A percentile compares a stretch with the other conserved stretches of the same genome.
Evolutionary conservation across 768 basidiomycete species (phyloP).

Genomic region (Russula lepida): DNA sequence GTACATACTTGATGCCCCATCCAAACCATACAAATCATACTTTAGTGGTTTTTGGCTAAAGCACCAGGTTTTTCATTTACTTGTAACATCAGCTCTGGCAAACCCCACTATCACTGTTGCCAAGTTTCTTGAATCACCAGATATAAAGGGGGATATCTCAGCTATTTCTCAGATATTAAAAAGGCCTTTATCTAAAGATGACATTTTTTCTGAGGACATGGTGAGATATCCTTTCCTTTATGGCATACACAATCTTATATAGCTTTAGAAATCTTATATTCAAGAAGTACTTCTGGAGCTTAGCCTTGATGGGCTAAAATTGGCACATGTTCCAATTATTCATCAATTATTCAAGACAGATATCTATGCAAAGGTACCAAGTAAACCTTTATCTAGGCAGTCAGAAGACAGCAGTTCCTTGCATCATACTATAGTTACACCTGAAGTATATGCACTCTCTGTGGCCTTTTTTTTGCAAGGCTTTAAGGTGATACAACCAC

Average conservation of each 20-base stretch:
- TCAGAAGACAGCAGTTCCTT: neutral
- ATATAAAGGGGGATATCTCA: neutral
- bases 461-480: neutral
- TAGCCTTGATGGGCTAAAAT: neutral
- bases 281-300: neutral
- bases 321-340: neutral
- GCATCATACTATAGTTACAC: constrained; percentile 10
- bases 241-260: neutral
- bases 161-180: neutral
- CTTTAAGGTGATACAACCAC: neutral
- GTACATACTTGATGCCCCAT: constrained; percentile 57
- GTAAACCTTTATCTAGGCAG: neutral
- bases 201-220: neutral
- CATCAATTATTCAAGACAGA: neutral
- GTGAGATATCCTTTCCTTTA: neutral
- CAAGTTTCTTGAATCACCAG: neutral
- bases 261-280: neutral
- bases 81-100: constrained; percentile 28
- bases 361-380: constrained; percentile 14
- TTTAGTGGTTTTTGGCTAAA: constrained; percentile 42
- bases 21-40: constrained; percentile 36
- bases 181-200: neutral
- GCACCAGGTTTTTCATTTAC: constrained; percentile 43
- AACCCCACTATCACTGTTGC: neutral
- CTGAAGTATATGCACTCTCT: constrained; percentile 1